Evolutionary conservation across 2,329 filamentous ascomycete species (phyloP).

Genomic region (Ascochyta viciae-villosae): DNA sequence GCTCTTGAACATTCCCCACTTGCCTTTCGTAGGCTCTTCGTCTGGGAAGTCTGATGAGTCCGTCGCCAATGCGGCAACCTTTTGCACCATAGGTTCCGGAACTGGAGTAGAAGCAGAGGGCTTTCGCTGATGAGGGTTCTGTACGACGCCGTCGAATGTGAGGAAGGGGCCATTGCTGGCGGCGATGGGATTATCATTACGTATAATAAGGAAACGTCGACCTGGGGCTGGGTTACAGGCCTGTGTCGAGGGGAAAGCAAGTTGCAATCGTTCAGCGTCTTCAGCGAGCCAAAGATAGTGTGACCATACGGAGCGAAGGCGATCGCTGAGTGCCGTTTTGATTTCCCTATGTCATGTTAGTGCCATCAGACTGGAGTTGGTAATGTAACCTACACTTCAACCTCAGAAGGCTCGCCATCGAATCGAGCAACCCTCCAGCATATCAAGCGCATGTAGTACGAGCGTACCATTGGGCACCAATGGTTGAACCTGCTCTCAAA

Average conservation of each 20-base stretch:
- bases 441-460: constrained; percentile 88
- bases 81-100: constrained; percentile 38
- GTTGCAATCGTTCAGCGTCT: constrained; percentile 65
- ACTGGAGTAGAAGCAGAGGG: constrained; percentile 29
- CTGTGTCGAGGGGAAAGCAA: constrained; percentile 72
- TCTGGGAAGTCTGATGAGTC: constrained; percentile 45
- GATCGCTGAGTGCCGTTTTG: constrained; percentile 69
- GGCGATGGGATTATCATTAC: constrained; percentile 72
- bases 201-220: constrained; percentile 86
- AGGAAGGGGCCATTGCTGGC: constrained; percentile 63
- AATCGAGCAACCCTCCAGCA: constrained; percentile 89
- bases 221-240: constrained; percentile 87
- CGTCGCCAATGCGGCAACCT: constrained; percentile 37
- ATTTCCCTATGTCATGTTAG: constrained; percentile 64
- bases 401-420: constrained; percentile 68
- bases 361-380: neutral
- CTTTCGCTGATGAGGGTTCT: constrained; percentile 45
- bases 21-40: constrained; percentile 59
- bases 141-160: constrained; percentile 68
- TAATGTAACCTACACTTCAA: constrained; percentile 67
- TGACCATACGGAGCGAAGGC: constrained; percentile 76
- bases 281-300: constrained; percentile 80
- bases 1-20: constrained; percentile 69
- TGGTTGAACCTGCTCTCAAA: constrained; percentile 89
- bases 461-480: constrained; percentile 94